These are phyloP conservation scores for Pugionium dolabratum DNA, from an alignment of 345 rosid species.

Conservation along the genomic window DNA sequence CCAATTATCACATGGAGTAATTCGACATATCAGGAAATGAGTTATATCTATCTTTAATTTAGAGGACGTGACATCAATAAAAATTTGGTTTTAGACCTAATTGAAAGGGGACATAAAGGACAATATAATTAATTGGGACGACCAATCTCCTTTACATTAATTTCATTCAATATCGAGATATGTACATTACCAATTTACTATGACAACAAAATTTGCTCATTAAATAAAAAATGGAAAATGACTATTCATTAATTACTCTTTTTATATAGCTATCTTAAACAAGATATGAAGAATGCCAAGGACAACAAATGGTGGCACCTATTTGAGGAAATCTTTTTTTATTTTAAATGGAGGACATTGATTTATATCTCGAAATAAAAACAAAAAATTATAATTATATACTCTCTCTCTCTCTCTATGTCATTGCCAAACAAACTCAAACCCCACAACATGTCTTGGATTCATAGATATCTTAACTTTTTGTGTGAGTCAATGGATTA, in stretches of 20 bases:
- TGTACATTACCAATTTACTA: neutral
- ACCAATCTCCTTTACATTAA: no score
- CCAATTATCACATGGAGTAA: neutral
- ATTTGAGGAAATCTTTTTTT: slow-evolving; percentile 62
- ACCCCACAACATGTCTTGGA: slow-evolving; percentile 36
- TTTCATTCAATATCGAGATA: neutral
- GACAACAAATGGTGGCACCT: slow-evolving; percentile 60
- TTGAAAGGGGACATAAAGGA: no score
- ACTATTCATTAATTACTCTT: slow-evolving; percentile 15
- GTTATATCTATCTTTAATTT: slow-evolving; percentile 22
- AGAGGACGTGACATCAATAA: no score
- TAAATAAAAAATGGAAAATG: slow-evolving; percentile 3
- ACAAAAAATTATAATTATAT: neutral
- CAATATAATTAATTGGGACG: no score
- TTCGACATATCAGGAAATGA: slow-evolving; percentile 23
- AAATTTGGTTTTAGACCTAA: no score
- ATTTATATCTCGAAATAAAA: no score
- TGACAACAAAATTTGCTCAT: neutral
- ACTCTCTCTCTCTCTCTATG: slow-evolving; percentile 15
- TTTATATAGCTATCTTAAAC: slow-evolving; percentile 9
- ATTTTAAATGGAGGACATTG: slow-evolving; percentile 31
- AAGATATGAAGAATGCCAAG: slow-evolving; percentile 21
- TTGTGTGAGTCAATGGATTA: slow-evolving; percentile 20
- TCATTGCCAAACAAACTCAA: slow-evolving; percentile 13
- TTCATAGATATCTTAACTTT: slow-evolving; percentile 10